Evolutionary conservation across 1,284 basidiomycete genomes (phyloP).

Genomic region (Irpex lacteus): DNA sequence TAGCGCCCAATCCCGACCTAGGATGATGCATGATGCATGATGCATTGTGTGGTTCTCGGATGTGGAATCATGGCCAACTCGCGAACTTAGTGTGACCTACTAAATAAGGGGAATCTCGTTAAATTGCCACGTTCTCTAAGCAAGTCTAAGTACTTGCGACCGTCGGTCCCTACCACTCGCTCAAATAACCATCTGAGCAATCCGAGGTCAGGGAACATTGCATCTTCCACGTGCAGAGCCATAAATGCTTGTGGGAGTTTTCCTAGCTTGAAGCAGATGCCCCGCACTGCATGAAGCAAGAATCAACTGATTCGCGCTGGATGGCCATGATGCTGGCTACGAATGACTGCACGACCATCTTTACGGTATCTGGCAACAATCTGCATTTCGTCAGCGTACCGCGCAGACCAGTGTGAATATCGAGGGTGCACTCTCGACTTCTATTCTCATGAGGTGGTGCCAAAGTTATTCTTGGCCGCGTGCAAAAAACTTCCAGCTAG

Average conservation of each 20-base stretch:
- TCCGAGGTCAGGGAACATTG: neutral
- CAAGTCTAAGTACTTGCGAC: neutral
- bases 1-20: neutral
- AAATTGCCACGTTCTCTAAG: no score
- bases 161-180: neutral
- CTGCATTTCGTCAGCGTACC: neutral
- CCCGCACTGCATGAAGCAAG: neutral
- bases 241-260: neutral
- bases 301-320: slow-evolving; percentile 2
- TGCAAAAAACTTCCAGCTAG: neutral
- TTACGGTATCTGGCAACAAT: neutral
- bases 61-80: neutral
- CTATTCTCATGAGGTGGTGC: neutral
- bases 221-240: neutral
- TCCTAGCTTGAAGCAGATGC: neutral
- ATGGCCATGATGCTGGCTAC: neutral
- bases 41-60: neutral
- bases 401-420: neutral
- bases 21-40: slow-evolving; percentile 1
- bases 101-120: no score
- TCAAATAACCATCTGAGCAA: neutral
- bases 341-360: neutral
- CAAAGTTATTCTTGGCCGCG: neutral
- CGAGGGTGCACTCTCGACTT: neutral
- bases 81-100: no score